These are phyloP conservation scores for Lachnellula arida DNA, from an alignment of 2,329 filamentous ascomycete genomes.

Conservation along the genomic window DNA sequence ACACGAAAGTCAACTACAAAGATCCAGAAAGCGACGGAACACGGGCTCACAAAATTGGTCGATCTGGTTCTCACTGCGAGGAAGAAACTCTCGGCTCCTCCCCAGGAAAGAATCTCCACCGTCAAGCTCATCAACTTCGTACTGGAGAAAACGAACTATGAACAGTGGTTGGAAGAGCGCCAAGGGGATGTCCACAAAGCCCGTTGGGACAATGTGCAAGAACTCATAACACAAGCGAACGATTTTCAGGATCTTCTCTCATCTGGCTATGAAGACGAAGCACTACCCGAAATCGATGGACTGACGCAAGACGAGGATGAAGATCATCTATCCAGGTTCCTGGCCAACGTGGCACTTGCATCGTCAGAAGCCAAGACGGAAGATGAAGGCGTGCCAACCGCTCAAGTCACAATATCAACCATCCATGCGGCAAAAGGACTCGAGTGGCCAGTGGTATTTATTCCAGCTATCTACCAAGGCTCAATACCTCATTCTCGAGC, in stretches of 20 bases:
- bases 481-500: slow-evolving; percentile 85
- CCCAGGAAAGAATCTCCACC: slow-evolving; percentile 16
- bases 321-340: slow-evolving; percentile 64
- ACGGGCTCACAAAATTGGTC: slow-evolving; percentile 54
- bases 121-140: slow-evolving; percentile 46
- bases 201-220: slow-evolving; percentile 84
- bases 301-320: slow-evolving; percentile 64
- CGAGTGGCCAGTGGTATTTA: slow-evolving; percentile 94
- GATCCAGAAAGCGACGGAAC: slow-evolving; percentile 49
- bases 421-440: slow-evolving; percentile 95
- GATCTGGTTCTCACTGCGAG: slow-evolving; percentile 54
- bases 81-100: slow-evolving; percentile 43
- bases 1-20: slow-evolving; percentile 47
- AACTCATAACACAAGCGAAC: slow-evolving; percentile 73
- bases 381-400: slow-evolving; percentile 50
- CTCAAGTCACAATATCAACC: slow-evolving; percentile 83
- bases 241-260: slow-evolving; percentile 51
- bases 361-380: slow-evolving; percentile 70
- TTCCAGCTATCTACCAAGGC: slow-evolving; percentile 84
- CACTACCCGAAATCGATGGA: slow-evolving; percentile 64
- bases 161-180: slow-evolving; percentile 66
- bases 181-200: slow-evolving; percentile 72
- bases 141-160: slow-evolving; percentile 62
- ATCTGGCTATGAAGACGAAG: slow-evolving; percentile 44
- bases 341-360: slow-evolving; percentile 87